Percentiles rank a stretch among this genome's conserved stretches.
Conservation (phyloP, 2,329 filamentous ascomycete species). For the Fusarium nisikadoi region DNA sequence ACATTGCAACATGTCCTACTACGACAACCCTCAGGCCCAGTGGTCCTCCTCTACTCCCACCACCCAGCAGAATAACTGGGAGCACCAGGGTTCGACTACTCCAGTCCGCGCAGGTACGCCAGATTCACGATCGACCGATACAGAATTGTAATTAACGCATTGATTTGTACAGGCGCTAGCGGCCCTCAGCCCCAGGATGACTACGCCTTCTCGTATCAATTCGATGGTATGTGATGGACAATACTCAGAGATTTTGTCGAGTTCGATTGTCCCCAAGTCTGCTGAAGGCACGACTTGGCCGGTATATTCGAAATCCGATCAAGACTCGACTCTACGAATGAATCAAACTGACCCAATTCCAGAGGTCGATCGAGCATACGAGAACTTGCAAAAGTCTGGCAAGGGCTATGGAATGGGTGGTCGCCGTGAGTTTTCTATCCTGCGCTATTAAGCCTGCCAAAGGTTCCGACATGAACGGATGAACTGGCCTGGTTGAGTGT, state of each 20-base stretch:
- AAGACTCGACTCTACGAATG: neutral
- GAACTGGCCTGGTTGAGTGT: constrained; percentile 30
- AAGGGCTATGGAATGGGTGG: constrained; percentile 82
- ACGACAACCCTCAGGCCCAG: constrained; percentile 57
- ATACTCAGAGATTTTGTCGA: neutral
- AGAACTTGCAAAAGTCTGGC: constrained; percentile 96
- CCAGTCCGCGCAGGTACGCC: constrained; percentile 54
- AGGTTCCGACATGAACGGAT: constrained; percentile 21
- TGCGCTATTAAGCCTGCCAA: constrained; percentile 16
- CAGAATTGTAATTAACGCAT: constrained; percentile 19
- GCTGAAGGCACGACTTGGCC: neutral
- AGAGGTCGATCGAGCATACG: constrained; percentile 97
- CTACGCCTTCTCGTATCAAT: constrained; percentile 84
- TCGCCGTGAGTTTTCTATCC: constrained; percentile 80
- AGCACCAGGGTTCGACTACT: constrained; percentile 56
- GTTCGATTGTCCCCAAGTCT: neutral
- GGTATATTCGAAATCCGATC: neutral
- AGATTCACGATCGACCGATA: neutral
- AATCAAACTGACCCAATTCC: constrained; percentile 28
- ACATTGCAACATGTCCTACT: constrained; percentile 55
- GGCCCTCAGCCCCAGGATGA: constrained; percentile 81
- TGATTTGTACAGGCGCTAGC: constrained; percentile 68
- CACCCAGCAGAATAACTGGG: constrained; percentile 56
- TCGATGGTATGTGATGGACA: constrained; percentile 77
- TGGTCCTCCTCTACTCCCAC: constrained; percentile 47